A percentile compares a stretch with the other conserved stretches of the same genome.
Evolutionary conservation across 2,329 filamentous ascomycete genomes (phyloP).

Genomic region (Colletotrichum lupini): DNA sequence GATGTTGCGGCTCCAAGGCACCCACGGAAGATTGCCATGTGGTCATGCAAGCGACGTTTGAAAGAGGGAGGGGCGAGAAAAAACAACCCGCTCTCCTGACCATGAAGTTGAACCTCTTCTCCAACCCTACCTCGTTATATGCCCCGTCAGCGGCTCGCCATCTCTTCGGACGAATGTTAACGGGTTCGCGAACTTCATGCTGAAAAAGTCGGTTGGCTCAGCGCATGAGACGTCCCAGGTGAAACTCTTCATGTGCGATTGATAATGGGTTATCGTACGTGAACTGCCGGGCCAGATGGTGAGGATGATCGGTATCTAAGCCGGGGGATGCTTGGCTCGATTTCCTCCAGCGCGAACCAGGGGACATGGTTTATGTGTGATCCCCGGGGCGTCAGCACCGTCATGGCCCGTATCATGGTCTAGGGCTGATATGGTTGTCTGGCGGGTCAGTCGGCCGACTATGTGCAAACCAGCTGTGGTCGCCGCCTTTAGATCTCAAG

Average conservation of each 20-base stretch:
- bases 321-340: slow-evolving; percentile 20
- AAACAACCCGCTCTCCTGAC: background rate
- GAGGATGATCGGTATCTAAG: background rate
- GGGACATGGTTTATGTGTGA: slow-evolving; percentile 3
- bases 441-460: background rate
- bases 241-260: slow-evolving; percentile 28
- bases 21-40: background rate
- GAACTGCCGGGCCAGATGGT: slow-evolving; percentile 18
- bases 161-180: slow-evolving; percentile 11
- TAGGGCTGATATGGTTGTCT: slow-evolving; percentile 8
- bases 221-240: slow-evolving; percentile 12
- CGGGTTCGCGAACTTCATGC: slow-evolving; percentile 18
- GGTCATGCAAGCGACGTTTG: background rate
- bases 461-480: background rate
- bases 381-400: background rate
- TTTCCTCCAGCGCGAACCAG: background rate
- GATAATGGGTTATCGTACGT: slow-evolving; percentile 3
- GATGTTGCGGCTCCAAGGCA: background rate
- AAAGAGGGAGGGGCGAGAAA: background rate
- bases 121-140: background rate
- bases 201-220: background rate
- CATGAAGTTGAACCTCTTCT: background rate
- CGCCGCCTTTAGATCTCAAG: background rate
- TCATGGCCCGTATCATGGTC: background rate
- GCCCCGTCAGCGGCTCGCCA: background rate